Evolutionary conservation across 2,329 filamentous ascomycete genomes (phyloP), one percentile per base, ranked within the genome.

Genomic region (Diaporthe ampelina): DNA sequence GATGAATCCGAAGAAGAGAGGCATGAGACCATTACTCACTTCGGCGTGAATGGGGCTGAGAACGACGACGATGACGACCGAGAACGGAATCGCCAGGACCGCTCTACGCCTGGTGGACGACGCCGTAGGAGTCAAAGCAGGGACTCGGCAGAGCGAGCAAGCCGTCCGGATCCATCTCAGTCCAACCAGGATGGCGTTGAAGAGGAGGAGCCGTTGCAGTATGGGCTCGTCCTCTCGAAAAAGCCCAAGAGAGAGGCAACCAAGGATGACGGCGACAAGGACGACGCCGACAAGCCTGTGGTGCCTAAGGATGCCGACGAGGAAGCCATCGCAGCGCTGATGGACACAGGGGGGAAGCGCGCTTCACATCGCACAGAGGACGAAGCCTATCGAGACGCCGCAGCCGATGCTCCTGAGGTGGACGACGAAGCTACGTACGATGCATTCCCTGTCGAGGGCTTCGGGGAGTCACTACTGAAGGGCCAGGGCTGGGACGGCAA

Each of bases 401-500:
- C 95, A 40, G 87, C 89, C 17, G 86, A 89, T 35, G 93, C 95
- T 0, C 95, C 95, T 1, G 93, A 95, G 29, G 88, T 91, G 40
- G 92, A 95, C 5, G 94, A 92, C 0, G 85, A 97, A 24, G 94
- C 94, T 45, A 94, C 97, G 79, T 98, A 98, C 84, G 93, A 94
- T 74, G 92, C 93, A 17, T 93, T 98, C 76, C 96, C 97, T 0
- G 95, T 98, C 21, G 96, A 98, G 78, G 95, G 98, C 79, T 99
- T 98, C 77, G 97, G 97, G 10, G 94, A 95, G 24, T 95, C 95
- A 0, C 88, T 98, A 77, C 88, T 99, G 48, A 91, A 95, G 43
- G 95, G 95, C 13, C 98, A 98, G 94, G 97, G 97, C 11, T 98
- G 96, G 95, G 95, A 98, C 86, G 93, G 84, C 82, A 89, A 91